phyloP scores from a whole-genome alignment of 345 rosid species.

The Syzygium jambos region DNA sequence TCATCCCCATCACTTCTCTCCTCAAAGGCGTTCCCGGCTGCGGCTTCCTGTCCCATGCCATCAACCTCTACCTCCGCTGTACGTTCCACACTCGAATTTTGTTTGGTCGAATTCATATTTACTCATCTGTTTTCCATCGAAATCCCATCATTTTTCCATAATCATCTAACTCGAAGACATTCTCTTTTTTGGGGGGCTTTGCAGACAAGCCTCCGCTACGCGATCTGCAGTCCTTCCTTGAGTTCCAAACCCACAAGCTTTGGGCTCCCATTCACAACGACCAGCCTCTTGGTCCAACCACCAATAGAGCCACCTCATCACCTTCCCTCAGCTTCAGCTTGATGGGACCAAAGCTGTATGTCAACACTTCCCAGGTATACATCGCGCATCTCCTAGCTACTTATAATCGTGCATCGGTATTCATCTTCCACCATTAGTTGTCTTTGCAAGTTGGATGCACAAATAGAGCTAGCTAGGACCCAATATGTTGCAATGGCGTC shows the following conservation, averaged over 20 bases:
- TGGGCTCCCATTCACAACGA: conserved; percentile 98
- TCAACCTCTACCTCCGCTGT: conserved; percentile 93
- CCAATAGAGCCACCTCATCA: conserved; percentile 40
- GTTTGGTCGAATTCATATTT: not conserved
- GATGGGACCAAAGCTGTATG: conserved; percentile 85
- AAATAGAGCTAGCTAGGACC: not conserved
- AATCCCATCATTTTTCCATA: not conserved
- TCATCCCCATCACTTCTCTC: conserved; percentile 88
- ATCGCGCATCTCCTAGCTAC: not conserved
- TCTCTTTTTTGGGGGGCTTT: not conserved
- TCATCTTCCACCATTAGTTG: not conserved
- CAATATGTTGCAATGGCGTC: not conserved
- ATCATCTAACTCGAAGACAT: not conserved
- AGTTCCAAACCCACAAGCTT: conserved; percentile 58
- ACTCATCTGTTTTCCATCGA: not conserved
- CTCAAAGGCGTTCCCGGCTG: conserved; percentile 68
- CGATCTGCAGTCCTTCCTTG: conserved; percentile 68
- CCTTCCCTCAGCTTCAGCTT: conserved; percentile 61
- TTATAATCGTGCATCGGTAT: not conserved
- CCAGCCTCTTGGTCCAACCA: conserved; percentile 68
- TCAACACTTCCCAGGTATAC: conserved; percentile 65
- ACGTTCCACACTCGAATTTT: conserved; percentile 3
- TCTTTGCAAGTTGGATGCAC: not conserved
- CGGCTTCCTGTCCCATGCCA: conserved; percentile 89
- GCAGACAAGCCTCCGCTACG: conserved; percentile 82